Evolutionary conservation across 768 basidiomycete genomes (phyloP).

Genomic region (Artomyces pyxidatus): DNA sequence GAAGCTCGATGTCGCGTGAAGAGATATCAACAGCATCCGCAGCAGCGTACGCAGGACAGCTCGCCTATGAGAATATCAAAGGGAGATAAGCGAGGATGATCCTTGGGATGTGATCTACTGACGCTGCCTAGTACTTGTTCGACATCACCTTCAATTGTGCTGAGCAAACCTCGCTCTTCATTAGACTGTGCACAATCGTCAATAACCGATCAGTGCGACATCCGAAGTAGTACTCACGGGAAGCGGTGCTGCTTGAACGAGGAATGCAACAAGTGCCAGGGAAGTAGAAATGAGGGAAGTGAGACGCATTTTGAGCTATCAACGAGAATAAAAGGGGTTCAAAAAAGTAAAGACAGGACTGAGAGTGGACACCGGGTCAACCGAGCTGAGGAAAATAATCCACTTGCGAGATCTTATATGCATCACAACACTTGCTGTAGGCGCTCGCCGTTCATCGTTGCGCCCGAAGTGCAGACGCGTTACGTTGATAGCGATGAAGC

Average conservation of each 20-base stretch:
- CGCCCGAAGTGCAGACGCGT: no score
- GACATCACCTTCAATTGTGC: background rate
- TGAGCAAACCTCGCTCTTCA: background rate
- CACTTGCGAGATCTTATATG: no score
- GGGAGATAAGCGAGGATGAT: background rate
- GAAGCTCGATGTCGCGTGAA: background rate
- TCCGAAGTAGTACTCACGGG: background rate
- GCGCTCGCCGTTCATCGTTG: no score
- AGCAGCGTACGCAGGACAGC: background rate
- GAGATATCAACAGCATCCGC: background rate
- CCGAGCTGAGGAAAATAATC: no score
- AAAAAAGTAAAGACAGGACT: background rate
- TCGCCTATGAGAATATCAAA: background rate
- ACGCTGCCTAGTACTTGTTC: background rate
- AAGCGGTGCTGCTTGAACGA: background rate
- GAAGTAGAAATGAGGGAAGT: background rate
- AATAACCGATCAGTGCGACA: background rate
- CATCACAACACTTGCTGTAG: no score
- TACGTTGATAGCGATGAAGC: no score
- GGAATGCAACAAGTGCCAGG: background rate
- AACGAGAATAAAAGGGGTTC: background rate
- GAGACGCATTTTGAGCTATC: background rate
- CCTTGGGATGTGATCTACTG: background rate
- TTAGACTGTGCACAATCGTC: background rate
- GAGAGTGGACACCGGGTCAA: background rate